These are phyloP conservation scores for Lentithecium fluviatile DNA, from an alignment of 495 filamentous ascomycete genomes.

Conservation along the genomic window DNA sequence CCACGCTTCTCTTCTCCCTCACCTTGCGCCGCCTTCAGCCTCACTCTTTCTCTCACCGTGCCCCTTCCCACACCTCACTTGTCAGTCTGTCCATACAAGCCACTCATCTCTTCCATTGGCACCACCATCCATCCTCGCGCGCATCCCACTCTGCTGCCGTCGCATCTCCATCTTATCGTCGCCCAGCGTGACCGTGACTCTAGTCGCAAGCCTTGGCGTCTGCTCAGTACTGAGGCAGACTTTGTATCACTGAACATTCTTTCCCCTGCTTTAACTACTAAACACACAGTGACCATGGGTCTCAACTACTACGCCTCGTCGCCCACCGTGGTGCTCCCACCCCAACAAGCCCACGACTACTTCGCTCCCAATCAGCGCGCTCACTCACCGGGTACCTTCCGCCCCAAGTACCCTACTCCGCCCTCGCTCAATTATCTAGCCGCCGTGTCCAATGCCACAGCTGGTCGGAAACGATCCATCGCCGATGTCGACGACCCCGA, in stretches of 20 bases:
- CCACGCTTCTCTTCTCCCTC: slow-evolving; percentile 10
- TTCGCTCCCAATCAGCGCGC: slow-evolving; percentile 28
- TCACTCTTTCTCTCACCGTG: slow-evolving; percentile 8
- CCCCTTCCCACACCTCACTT: slow-evolving; percentile 13
- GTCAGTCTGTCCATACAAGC: slow-evolving; percentile 5
- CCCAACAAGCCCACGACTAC: slow-evolving; percentile 30
- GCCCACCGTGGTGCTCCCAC: slow-evolving; percentile 37
- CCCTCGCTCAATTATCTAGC: slow-evolving; percentile 39
- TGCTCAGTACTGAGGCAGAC: slow-evolving; percentile 19
- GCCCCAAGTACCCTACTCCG: slow-evolving; percentile 35
- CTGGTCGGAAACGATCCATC: slow-evolving; percentile 64
- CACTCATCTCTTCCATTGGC: slow-evolving; percentile 20
- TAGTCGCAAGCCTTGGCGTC: slow-evolving; percentile 20
- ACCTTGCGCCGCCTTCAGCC: slow-evolving; percentile 11
- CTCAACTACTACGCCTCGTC: slow-evolving; percentile 40
- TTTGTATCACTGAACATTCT: slow-evolving; percentile 26
- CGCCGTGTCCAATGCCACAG: slow-evolving; percentile 42
- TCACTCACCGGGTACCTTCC: slow-evolving; percentile 26
- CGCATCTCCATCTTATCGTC: slow-evolving; percentile 30
- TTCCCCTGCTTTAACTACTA: slow-evolving; percentile 30
- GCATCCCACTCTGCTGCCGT: slow-evolving; percentile 14
- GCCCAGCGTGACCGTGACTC: slow-evolving; percentile 12
- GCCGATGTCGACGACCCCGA: slow-evolving; percentile 59
- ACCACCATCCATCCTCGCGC: slow-evolving; percentile 1
- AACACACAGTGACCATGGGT: slow-evolving; percentile 40